Percentiles rank a stretch among this genome's conserved stretches.
Evolutionary conservation across 345 rosid genomes (phyloP).

Genomic region (Euphorbia peplus): DNA sequence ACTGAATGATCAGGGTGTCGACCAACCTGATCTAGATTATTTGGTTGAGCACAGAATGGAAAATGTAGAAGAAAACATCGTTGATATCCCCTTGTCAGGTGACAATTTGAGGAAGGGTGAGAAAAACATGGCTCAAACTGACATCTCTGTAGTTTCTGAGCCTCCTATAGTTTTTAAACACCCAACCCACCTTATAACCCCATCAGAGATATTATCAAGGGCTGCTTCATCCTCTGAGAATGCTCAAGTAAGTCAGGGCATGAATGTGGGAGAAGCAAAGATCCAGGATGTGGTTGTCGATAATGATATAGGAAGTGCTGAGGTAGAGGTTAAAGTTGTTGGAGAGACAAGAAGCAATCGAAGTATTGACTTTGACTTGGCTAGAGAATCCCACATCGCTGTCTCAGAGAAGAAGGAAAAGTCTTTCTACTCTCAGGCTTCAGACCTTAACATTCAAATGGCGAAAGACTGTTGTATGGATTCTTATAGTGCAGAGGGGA

Average conservation of each 20-base stretch:
- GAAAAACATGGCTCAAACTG: conserved; percentile 20
- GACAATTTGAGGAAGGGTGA: conserved; percentile 20
- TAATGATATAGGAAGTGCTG: conserved; percentile 17
- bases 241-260: conserved; percentile 38
- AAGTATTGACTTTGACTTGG: conserved; percentile 15
- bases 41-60: conserved; percentile 17
- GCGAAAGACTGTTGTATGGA: conserved; percentile 43
- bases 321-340: conserved; percentile 25
- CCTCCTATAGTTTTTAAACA: conserved; percentile 25
- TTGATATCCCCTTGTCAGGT: conserved; percentile 33
- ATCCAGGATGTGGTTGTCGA: conserved; percentile 18
- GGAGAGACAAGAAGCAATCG: conserved; percentile 15
- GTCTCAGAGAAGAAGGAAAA: conserved; percentile 26
- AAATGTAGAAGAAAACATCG: conserved; percentile 5
- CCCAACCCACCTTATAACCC: conserved; percentile 32
- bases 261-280: conserved; percentile 20
- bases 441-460: conserved; percentile 28
- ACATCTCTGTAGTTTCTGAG: conserved; percentile 10
- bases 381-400: conserved; percentile 12
- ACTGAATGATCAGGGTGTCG: conserved; percentile 29
- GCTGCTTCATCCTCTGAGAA: conserved; percentile 19
- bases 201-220: conserved; percentile 23
- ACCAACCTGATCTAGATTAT: conserved; percentile 23
- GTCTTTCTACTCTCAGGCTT: conserved; percentile 28
- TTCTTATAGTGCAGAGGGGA: conserved; percentile 36